These are phyloP conservation scores for Coemansia sp. DNA, from an alignment of 192 early-diverging fungal genomes.

Conservation along the genomic window DNA sequence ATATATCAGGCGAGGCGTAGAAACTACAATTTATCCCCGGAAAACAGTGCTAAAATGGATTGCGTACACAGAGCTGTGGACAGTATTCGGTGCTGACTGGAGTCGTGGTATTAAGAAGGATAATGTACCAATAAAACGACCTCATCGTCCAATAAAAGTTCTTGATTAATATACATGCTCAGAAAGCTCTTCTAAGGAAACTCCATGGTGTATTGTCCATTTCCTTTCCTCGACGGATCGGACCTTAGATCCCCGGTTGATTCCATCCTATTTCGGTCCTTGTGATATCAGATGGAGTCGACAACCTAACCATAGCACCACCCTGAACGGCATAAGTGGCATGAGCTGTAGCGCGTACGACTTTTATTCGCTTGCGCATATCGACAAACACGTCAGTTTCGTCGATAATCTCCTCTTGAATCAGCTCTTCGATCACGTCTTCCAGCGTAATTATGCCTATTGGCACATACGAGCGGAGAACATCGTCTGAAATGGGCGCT, in stretches of 20 bases:
- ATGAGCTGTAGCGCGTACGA: slow-evolving; percentile 35
- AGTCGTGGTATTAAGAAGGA: too few species aligned
- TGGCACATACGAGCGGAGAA: slow-evolving; percentile 53
- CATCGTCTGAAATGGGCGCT: slow-evolving; percentile 29
- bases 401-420: slow-evolving; percentile 83
- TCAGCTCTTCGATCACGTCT: slow-evolving; percentile 84
- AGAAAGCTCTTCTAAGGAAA: background rate
- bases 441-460: slow-evolving; percentile 79
- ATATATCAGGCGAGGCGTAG: too few species aligned
- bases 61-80: too few species aligned
- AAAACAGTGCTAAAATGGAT: too few species aligned
- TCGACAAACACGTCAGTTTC: slow-evolving; percentile 75
- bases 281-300: background rate
- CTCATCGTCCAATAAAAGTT: too few species aligned
- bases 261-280: background rate
- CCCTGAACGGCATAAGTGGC: background rate
- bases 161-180: too few species aligned
- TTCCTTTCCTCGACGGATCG: background rate
- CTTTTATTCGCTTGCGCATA: slow-evolving; percentile 47
- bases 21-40: too few species aligned
- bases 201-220: background rate
- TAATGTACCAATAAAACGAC: too few species aligned
- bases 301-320: background rate
- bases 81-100: too few species aligned
- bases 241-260: background rate